Percentiles rank a stretch among this genome's conserved stretches.
phyloP scores from a whole-genome alignment of 768 basidiomycete species.

The Mycena galericulata region DNA sequence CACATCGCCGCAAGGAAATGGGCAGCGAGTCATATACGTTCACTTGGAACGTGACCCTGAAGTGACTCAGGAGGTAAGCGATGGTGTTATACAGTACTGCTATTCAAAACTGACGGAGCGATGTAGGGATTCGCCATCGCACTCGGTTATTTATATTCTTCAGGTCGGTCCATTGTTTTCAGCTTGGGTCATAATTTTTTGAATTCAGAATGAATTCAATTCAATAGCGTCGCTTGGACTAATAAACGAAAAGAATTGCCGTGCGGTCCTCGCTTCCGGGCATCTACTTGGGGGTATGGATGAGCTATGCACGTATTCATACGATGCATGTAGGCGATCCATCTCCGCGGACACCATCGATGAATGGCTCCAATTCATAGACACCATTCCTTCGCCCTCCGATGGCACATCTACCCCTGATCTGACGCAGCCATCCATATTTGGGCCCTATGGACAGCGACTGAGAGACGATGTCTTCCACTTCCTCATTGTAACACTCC shows the following conservation, averaged over 20 bases:
- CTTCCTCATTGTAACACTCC: conserved; percentile 81
- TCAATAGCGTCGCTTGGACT: conserved; percentile 62
- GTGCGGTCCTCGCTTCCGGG: conserved; percentile 87
- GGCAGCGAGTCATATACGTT: conserved; percentile 78
- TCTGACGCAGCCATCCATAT: conserved; percentile 66
- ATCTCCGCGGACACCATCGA: conserved; percentile 81
- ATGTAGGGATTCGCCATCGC: conserved; percentile 49
- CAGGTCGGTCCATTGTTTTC: conserved; percentile 45
- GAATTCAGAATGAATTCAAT: background rate
- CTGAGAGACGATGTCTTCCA: conserved; percentile 83
- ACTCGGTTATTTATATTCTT: conserved; percentile 85
- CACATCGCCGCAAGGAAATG: conserved; percentile 70
- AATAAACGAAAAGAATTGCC: conserved; percentile 83
- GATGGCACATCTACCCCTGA: conserved; percentile 67
- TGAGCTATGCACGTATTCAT: conserved; percentile 83
- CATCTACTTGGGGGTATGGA: conserved; percentile 91
- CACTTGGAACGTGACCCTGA: conserved; percentile 83
- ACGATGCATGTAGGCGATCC: conserved; percentile 80
- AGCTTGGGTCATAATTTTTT: background rate
- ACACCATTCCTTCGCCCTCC: conserved; percentile 60
- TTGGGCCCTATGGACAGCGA: conserved; percentile 82
- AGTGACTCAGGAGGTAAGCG: conserved; percentile 84
- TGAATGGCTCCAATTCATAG: conserved; percentile 84
- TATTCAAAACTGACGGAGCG: conserved; percentile 2
- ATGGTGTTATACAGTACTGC: conserved; percentile 26